Percentiles rank a stretch among this genome's conserved stretches.
phyloP scores from a whole-genome alignment of 2,329 filamentous ascomycete species.

The Botryotinia narcissicola region DNA sequence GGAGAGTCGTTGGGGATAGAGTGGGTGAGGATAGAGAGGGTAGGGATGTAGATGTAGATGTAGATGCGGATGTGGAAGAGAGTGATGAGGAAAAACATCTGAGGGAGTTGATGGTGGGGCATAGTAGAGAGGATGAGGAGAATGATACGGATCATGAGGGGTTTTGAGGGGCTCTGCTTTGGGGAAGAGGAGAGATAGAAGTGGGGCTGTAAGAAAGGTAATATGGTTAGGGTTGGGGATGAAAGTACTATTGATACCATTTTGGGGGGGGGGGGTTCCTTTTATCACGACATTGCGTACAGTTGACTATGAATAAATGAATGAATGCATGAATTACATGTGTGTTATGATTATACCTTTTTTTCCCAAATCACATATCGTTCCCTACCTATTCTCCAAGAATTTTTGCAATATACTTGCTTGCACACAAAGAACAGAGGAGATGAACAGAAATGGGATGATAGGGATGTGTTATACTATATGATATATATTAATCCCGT shows the following conservation, averaged over 20 bases:
- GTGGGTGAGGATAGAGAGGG: neutral
- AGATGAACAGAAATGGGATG: neutral
- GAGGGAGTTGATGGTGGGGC: slow-evolving; percentile 17
- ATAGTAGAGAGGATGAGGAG: neutral
- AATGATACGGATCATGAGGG: slow-evolving; percentile 7
- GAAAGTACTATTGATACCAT: neutral
- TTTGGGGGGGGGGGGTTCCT: too few species aligned
- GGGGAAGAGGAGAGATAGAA: neutral
- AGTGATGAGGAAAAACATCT: slow-evolving; percentile 21
- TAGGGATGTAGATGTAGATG: too few species aligned
- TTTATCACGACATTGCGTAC: neutral
- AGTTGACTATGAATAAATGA: neutral
- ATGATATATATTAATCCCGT: neutral
- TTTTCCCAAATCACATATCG: too few species aligned
- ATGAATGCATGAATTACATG: neutral
- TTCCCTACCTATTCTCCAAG: too few species aligned
- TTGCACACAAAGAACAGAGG: neutral
- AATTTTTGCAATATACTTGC: neutral
- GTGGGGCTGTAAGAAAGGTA: neutral
- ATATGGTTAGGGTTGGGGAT: neutral
- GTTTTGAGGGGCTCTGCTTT: neutral
- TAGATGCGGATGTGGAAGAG: slow-evolving; percentile 7
- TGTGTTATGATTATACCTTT: too few species aligned
- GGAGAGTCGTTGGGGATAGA: neutral
- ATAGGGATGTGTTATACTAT: neutral